Evolutionary conservation across 495 filamentous ascomycete genomes (phyloP), one percentile per base, ranked within the genome.

Genomic region (Hypoxylon crocopeplum): DNA sequence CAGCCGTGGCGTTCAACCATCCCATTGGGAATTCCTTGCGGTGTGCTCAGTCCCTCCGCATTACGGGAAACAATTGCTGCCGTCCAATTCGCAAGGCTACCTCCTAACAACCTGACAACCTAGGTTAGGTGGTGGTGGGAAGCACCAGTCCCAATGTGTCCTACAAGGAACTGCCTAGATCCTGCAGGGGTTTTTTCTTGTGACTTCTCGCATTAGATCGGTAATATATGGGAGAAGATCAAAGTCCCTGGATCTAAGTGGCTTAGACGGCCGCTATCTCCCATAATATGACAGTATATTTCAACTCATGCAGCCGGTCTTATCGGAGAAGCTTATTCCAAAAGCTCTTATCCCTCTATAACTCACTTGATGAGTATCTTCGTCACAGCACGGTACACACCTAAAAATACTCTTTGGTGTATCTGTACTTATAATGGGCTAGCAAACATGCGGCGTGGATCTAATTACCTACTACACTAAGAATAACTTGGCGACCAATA

Each of bases 201-300:
- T 58, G 48, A 64, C 60, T 64, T 53, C 61, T 64, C 61, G 53
- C 61, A 62, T 62, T 54, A 64, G 61, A 64, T 64, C 54, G 61
- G 61, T 58, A 64, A 63, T 63, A 48, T 64, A 59, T 50, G 44
- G 55, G 54, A 59, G 52, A 41, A 64, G 61, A 64, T 58, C 54
- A 47, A 49, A 22, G 38, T 29, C n/a, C 41, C 45, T 38, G 37
- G 45, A 32, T 44, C 60, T 55, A 36, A 57, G 24, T 58, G 49
- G 42, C 21, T 37, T 13, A 25, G 21, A 30, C 22, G 21, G 30
- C 33, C 36, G 46, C 19, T 29, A 20, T 22, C 30, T 49, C 8
- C 53, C 16, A 37, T 25, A 29, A 62, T 52, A 46, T 62, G 47
- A 48, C 34, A 54, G n/a, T n/a, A n/a, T n/a, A n/a, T n/a, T n/a